phyloP scores from a whole-genome alignment of 1,139 yeast genomes.

The Pichia kudriavzevii region DNA sequence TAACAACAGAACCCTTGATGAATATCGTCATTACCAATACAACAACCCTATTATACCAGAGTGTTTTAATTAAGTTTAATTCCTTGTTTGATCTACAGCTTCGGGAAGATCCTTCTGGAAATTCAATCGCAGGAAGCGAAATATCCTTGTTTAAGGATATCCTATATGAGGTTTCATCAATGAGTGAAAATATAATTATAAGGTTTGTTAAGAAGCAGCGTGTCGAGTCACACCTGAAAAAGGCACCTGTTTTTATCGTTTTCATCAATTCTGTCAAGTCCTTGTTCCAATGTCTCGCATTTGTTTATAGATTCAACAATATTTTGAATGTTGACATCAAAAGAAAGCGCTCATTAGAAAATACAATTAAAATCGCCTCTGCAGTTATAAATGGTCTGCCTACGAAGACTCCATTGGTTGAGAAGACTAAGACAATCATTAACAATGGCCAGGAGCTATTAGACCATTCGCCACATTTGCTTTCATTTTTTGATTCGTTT shows the following conservation, averaged over 20 bases:
- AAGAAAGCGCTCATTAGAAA: constrained; percentile 7
- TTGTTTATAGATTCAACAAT: constrained; percentile 17
- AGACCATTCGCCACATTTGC: constrained; percentile 14
- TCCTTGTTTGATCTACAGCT: constrained; percentile 19
- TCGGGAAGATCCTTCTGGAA: constrained; percentile 13
- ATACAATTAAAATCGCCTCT: constrained; percentile 8
- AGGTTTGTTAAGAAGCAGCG: constrained; percentile 17
- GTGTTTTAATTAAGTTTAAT: constrained; percentile 21
- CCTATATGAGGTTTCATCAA: constrained; percentile 16
- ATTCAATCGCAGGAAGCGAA: constrained; percentile 16
- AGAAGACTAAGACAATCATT: constrained; percentile 14
- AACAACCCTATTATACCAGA: constrained; percentile 22
- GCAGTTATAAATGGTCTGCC: constrained; percentile 6
- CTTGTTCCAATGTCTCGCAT: constrained; percentile 23
- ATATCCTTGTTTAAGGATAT: constrained; percentile 17
- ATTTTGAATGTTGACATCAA: constrained; percentile 10
- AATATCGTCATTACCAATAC: constrained; percentile 23
- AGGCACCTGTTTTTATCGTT: constrained; percentile 20
- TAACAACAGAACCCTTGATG: constrained; percentile 21
- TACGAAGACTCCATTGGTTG: constrained; percentile 11
- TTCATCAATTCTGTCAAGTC: constrained; percentile 24
- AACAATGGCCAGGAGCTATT: constrained; percentile 17
- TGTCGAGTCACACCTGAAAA: constrained; percentile 15
- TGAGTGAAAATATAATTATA: constrained; percentile 18
- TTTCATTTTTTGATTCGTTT: constrained; percentile 20